Evolutionary conservation across 257 asterid species (phyloP), one percentile per base, ranked within the genome.

Genomic region (Mitragyna speciosa): DNA sequence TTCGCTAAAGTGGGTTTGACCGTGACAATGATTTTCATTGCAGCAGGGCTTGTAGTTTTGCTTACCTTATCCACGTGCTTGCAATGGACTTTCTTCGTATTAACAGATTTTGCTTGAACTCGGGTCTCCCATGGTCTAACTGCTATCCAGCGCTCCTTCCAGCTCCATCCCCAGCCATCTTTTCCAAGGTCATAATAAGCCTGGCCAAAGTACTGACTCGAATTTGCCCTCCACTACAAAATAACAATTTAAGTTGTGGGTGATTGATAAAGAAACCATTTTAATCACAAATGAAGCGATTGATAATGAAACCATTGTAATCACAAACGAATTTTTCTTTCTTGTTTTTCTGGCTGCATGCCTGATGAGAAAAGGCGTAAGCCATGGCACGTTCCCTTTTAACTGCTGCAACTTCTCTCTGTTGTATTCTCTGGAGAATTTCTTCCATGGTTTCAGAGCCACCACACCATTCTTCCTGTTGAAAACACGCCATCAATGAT

Each of bases 161-260:
- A 90, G 88, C 97, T 91, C 97, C 97, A 93, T 14, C 97, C 95
- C 93, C 97, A 89, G 77, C 94, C 85, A 45, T 89, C 97, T 84
- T 93, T 90, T 80, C 96, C 87, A 2, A 91, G 87, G 71, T 93
- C 92, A 68, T 93, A 93, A 77, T 91, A 91, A 19, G 94, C 90
- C 76, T 87, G 95, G 5, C 97, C 94, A 17, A 89, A 91, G 79
- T 83, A 83, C 63, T 85, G 92, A 41, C 86, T 89, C 5, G 93
- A 71, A 72, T 85, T 90, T 9, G 92, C 95, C 86, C 91, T 88
- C 97, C 97, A 90, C 98, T 89, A 86, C 78, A 79, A 82, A 52
- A 39, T 26, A 41, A 17, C 3, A 49, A 51, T 17, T 36, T 36
- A 36, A 36, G 41, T 56, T 2, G 20, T 48, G 71, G 16, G 20